A percentile compares a stretch with the other conserved stretches of the same genome.
Evolutionary conservation across 345 rosid species (phyloP).

Genomic region (Rhizophora mangle): DNA sequence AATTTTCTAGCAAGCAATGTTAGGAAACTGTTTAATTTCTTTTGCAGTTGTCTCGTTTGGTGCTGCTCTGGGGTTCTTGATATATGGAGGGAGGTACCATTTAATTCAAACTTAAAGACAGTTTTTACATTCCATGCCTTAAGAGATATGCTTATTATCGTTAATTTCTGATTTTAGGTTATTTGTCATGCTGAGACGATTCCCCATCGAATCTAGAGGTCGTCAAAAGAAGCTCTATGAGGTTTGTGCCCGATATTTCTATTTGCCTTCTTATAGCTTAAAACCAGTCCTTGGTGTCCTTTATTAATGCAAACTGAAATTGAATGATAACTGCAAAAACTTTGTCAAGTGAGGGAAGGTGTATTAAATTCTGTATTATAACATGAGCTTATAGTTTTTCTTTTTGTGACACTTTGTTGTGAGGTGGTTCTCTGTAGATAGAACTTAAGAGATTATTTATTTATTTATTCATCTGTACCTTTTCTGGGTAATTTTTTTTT

Average conservation of each 20-base stretch:
- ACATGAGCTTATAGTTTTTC: no score
- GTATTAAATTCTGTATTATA: no score
- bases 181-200: constrained; percentile 71
- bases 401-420: no score
- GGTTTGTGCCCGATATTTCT: constrained; percentile 33
- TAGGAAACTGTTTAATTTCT: background rate
- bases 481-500: no score
- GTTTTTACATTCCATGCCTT: background rate
- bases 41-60: constrained; percentile 58
- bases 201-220: constrained; percentile 88
- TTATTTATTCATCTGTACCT: no score
- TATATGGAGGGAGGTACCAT: constrained; percentile 78
- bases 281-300: background rate
- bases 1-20: constrained; percentile 9
- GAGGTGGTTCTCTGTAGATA: no score
- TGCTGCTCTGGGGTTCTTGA: constrained; percentile 68
- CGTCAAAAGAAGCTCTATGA: constrained; percentile 82
- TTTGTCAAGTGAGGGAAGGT: no score
- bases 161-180: constrained; percentile 35
- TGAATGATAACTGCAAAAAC: no score
- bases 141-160: background rate
- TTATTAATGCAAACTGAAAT: background rate
- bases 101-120: background rate
- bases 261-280: background rate
- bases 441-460: no score